Percentiles rank a stretch among this genome's conserved stretches.
These are phyloP conservation scores for Sanghuangporus sanghuang DNA, from an alignment of 1,284 basidiomycete species.

Conservation along the genomic window DNA sequence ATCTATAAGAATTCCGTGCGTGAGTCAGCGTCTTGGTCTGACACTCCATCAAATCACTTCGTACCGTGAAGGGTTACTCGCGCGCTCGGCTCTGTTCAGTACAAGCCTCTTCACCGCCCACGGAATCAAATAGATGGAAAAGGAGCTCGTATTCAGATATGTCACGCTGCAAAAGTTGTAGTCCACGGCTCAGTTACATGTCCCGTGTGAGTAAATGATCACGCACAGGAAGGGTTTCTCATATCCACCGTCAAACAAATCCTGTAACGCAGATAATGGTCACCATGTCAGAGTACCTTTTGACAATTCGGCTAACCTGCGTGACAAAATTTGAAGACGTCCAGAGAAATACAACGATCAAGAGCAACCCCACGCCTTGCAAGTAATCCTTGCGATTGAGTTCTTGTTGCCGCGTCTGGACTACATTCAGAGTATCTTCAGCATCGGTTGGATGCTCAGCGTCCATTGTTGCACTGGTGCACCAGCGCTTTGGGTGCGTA, in stretches of 20 bases:
- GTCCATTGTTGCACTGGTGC: slow-evolving; percentile 3
- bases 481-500: neutral
- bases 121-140: slow-evolving; percentile 86
- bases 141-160: slow-evolving; percentile 85
- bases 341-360: slow-evolving; percentile 84
- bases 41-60: neutral
- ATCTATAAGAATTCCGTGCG: slow-evolving; percentile 2
- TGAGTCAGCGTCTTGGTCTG: slow-evolving; percentile 3
- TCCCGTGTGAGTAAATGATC: neutral
- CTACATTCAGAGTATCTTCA: neutral
- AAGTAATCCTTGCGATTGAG: slow-evolving; percentile 47
- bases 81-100: slow-evolving; percentile 17
- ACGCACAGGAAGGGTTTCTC: slow-evolving; percentile 78
- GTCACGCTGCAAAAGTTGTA: slow-evolving; percentile 53
- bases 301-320: slow-evolving; percentile 43
- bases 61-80: slow-evolving; percentile 7
- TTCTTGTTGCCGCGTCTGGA: neutral
- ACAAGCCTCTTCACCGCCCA: slow-evolving; percentile 42
- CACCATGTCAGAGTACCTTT: slow-evolving; percentile 8
- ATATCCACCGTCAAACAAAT: slow-evolving; percentile 66
- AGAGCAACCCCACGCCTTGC: slow-evolving; percentile 66
- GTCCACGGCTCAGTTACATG: slow-evolving; percentile 1
- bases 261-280: slow-evolving; percentile 34
- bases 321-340: slow-evolving; percentile 76
- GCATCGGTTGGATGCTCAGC: neutral